These are phyloP conservation scores for Fusarium illudens DNA, from an alignment of 2,329 filamentous ascomycete genomes.

Conservation along the genomic window DNA sequence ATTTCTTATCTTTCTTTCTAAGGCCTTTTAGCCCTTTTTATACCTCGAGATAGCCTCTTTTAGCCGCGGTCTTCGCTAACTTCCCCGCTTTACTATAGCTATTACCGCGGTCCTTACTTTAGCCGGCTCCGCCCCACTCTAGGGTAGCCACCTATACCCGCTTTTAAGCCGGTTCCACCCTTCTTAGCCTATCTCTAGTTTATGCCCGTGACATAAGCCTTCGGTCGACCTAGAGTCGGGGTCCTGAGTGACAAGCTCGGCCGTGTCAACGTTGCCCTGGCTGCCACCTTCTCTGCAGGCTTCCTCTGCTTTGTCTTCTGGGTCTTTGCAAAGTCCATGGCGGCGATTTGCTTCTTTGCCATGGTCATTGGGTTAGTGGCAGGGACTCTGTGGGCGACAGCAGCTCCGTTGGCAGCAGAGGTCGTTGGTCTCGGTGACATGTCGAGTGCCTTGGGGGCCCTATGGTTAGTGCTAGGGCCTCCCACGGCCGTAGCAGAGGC, in stretches of 20 bases:
- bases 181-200: no score
- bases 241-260: constrained; percentile 69
- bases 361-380: constrained; percentile 65
- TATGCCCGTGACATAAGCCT: no score
- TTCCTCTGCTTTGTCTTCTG: constrained; percentile 69
- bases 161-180: no score
- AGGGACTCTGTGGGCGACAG: constrained; percentile 9
- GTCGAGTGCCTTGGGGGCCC: neutral
- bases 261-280: constrained; percentile 67
- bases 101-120: no score
- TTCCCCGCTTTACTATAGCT: no score
- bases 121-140: no score
- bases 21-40: no score
- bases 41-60: no score
- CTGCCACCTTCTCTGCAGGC: constrained; percentile 51
- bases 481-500: constrained; percentile 11
- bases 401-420: constrained; percentile 8
- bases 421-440: constrained; percentile 5
- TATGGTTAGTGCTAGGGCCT: constrained; percentile 3
- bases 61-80: no score
- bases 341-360: constrained; percentile 66
- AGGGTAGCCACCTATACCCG: no score
- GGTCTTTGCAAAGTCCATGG: constrained; percentile 67
- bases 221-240: constrained; percentile 68
- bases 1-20: no score